Evolutionary conservation across 2,329 filamentous ascomycete genomes (phyloP).

Genomic region (Pochonia chlamydosporia): DNA sequence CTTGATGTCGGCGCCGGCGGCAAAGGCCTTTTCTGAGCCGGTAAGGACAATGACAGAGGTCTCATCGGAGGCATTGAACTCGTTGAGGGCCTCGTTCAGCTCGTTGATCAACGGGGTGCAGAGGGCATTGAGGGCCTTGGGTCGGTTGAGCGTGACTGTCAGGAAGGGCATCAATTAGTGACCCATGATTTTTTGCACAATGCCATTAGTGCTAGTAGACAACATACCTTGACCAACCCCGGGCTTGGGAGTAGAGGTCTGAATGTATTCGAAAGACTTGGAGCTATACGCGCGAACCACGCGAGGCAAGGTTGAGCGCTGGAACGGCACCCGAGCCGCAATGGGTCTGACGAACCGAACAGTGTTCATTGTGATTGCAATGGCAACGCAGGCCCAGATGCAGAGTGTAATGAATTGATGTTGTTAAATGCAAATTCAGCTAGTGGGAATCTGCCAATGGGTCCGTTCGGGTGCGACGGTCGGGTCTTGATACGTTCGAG

Average conservation of each 20-base stretch:
- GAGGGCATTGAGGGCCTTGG: conserved; percentile 92
- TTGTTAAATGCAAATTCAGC: neutral
- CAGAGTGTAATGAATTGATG: neutral
- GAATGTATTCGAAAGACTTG: conserved; percentile 69
- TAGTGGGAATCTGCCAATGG: conserved; percentile 4
- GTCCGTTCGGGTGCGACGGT: too few species aligned
- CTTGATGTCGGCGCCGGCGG: conserved; percentile 96
- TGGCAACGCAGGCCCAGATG: neutral
- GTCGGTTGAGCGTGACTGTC: conserved; percentile 84
- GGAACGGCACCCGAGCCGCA: conserved; percentile 41
- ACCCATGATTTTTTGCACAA: too few species aligned
- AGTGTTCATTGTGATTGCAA: conserved; percentile 38
- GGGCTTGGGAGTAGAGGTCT: conserved; percentile 77
- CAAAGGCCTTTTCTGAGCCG: conserved; percentile 84
- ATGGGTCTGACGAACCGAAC: conserved; percentile 55
- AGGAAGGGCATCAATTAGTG: conserved; percentile 8
- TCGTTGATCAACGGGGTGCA: conserved; percentile 86
- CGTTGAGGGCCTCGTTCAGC: conserved; percentile 71
- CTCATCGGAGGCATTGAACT: conserved; percentile 62
- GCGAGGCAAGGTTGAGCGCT: conserved; percentile 50
- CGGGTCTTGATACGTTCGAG: neutral
- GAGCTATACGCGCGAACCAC: conserved; percentile 48
- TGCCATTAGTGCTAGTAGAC: too few species aligned
- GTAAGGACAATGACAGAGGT: conserved; percentile 80
- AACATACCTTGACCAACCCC: conserved; percentile 79